phyloP scores from a whole-genome alignment of 2,329 filamentous ascomycete species.

The Furcasterigmium sp. region DNA sequence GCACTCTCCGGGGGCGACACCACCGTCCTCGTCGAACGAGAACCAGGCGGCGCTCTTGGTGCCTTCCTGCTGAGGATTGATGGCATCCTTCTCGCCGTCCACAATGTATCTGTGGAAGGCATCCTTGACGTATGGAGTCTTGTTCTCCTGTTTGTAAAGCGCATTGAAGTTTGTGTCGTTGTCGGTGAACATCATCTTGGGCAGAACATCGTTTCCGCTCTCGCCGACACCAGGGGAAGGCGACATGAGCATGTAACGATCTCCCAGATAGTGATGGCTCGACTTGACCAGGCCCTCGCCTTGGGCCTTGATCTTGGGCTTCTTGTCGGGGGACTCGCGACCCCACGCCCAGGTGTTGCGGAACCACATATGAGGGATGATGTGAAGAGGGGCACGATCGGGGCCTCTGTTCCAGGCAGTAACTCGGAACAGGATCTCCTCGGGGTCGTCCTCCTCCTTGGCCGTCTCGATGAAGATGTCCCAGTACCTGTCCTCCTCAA shows the following conservation, averaged over 20 bases:
- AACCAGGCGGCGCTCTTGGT: constrained; percentile 94
- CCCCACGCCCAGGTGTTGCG: constrained; percentile 98
- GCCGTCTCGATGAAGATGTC: constrained; percentile 96
- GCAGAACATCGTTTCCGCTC: constrained; percentile 77
- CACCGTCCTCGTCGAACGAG: constrained; percentile 82
- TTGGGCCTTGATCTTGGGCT: constrained; percentile 69
- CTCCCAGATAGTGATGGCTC: constrained; percentile 74
- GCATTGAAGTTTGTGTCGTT: constrained; percentile 85
- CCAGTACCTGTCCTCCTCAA: constrained; percentile 89
- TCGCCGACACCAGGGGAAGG: constrained; percentile 82
- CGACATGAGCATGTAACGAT: constrained; percentile 78
- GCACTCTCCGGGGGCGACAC: constrained; percentile 84
- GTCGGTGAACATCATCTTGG: constrained; percentile 84
- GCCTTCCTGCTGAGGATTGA: constrained; percentile 75
- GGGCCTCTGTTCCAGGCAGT: constrained; percentile 95
- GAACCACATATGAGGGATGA: constrained; percentile 94
- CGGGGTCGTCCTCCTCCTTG: constrained; percentile 86
- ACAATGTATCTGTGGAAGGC: constrained; percentile 89
- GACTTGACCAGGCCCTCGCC: constrained; percentile 67
- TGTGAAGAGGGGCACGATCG: constrained; percentile 85
- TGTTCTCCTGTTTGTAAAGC: constrained; percentile 75
- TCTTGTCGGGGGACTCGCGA: constrained; percentile 66
- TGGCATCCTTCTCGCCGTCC: constrained; percentile 68
- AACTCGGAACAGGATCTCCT: constrained; percentile 88
- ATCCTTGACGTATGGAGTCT: constrained; percentile 84